Evolutionary conservation across 2,329 filamentous ascomycete genomes (phyloP).

Genomic region (Botryotinia calthae): DNA sequence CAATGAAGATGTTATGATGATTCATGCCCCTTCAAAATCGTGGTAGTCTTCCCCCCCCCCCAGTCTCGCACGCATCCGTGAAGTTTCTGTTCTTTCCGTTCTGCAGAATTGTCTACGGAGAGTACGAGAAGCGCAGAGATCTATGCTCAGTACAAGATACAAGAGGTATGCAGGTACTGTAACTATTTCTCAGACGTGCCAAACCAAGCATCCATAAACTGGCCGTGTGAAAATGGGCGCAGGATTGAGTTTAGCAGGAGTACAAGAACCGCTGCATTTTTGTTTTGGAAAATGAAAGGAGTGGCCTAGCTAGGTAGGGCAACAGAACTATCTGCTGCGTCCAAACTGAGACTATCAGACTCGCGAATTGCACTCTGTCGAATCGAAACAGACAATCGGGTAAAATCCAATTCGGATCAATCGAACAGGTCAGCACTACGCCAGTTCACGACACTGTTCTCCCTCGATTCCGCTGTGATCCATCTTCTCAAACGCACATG

Average conservation of each 20-base stretch:
- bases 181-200: neutral
- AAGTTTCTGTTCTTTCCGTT: neutral
- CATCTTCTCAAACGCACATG: no score
- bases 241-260: neutral
- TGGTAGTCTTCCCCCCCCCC: accelerated
- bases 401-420: neutral
- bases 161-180: neutral
- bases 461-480: no score
- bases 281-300: neutral
- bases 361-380: neutral
- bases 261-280: neutral
- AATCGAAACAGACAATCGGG: neutral
- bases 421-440: neutral
- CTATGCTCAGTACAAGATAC: neutral
- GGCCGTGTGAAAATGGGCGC: neutral
- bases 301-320: neutral
- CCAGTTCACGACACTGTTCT: neutral
- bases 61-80: neutral
- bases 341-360: neutral
- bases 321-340: neutral
- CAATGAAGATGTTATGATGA: neutral
- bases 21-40: neutral
- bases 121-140: neutral
- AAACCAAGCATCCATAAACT: neutral
- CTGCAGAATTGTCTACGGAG: neutral